Percentiles rank a stretch among this genome's conserved stretches.
These are phyloP conservation scores for Phytophthora sojae DNA, from an alignment of 352 stramenopile species.

Conservation along the genomic window DNA sequence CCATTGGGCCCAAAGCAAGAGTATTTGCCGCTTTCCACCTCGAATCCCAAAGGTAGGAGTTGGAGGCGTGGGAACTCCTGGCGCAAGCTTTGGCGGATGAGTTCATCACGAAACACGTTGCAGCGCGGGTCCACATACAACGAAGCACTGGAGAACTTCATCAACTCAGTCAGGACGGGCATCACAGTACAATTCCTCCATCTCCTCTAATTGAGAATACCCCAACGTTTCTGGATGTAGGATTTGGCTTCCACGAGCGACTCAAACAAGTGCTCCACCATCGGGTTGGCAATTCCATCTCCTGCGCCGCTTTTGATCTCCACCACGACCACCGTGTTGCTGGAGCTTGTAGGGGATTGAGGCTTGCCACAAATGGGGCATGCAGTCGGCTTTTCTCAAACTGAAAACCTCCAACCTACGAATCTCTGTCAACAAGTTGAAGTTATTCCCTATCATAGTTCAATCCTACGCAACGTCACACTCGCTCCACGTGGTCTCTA, in stretches of 20 bases:
- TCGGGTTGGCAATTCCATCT: background rate
- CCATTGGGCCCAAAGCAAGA: background rate
- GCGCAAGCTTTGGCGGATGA: background rate
- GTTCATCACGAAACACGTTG: background rate
- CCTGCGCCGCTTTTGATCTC: background rate
- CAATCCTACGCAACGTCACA: conserved; percentile 2
- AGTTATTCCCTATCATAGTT: conserved; percentile 15
- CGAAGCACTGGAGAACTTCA: background rate
- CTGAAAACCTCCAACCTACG: background rate
- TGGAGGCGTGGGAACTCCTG: background rate
- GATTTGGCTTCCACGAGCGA: background rate
- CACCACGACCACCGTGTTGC: background rate
- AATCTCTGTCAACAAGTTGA: conserved; percentile 5
- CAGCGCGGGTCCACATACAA: background rate
- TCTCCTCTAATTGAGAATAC: background rate
- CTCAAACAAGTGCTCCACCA: conserved; percentile 1
- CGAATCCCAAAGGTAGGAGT: background rate
- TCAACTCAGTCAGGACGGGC: background rate
- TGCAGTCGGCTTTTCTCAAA: background rate
- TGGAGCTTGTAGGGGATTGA: background rate
- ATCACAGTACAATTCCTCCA: background rate
- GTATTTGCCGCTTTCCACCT: background rate
- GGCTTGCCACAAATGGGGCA: background rate
- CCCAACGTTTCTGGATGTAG: background rate
- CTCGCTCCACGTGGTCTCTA: conserved; percentile 24